Base-by-base conservation (phyloP, 257 asterid species). In the Gentiana dahurica region DNA sequence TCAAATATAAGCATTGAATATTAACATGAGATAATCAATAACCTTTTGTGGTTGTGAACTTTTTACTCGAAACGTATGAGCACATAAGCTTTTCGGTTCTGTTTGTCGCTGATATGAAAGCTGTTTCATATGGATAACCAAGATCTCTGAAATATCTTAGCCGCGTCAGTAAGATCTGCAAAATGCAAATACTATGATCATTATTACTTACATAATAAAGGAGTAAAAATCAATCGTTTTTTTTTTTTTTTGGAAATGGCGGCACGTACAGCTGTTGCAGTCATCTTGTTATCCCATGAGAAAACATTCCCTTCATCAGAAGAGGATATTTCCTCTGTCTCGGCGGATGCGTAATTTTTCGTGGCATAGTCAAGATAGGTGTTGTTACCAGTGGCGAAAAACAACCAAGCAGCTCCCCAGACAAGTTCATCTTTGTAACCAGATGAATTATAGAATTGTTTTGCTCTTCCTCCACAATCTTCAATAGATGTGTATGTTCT, bases 331-430 rank as follows among this genome's bases (percentile, higher is more conserved):
- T 68, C 79, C 64, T 82, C 75, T 46, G 73, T 65, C 73, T 74
- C 84, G 24, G 82, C 87, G 33, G 69, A 65, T 41, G 55, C 68
- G 60, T 77, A 67, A 32, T 73, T 64, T 13, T 72, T 70, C 8
- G 70, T 66, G 4, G 75, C 77, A 49, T 74, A 75, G 41, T 75
- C 64, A 24, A 82, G 81, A 51, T 82, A 79, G 62, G 49, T 75
- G 36, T 54, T 37, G 55, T 77, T 77, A 48, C 85, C 83, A 43
- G 83, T 75, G 3, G 82, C 83, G 51, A 82, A 77, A 63, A 79
- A 82, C 54, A 82, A 46, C 87, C 87, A 79, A 15, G 73, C 67
- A 57, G 75, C 87, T 34, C 72, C 73, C 87, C 91, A 82, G 4
- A 79, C 71, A 51, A 82, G 53, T 44, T 82, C 91, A 60, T 79